Evolutionary conservation across 2,329 filamentous ascomycete genomes (phyloP).

Genomic region (Paracoccidioides lutzii): DNA sequence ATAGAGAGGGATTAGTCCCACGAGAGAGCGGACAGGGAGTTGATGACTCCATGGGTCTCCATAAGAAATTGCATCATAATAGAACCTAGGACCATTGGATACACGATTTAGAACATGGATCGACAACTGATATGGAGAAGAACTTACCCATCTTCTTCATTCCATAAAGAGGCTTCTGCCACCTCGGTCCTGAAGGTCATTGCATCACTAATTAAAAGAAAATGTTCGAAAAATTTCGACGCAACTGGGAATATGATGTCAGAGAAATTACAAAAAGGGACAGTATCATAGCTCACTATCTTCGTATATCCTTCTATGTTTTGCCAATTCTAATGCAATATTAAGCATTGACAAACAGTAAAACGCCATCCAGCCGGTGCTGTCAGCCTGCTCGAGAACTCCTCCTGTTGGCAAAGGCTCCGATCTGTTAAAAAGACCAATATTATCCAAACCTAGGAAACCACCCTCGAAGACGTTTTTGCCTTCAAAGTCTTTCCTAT

Average conservation of each 20-base stretch:
- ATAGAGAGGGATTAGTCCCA: slow-evolving; percentile 86
- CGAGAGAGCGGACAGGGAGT: slow-evolving; percentile 78
- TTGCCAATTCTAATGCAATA: slow-evolving; percentile 86
- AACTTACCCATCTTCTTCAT: slow-evolving; percentile 62
- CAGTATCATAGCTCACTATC: slow-evolving; percentile 41
- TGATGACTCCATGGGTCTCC: slow-evolving; percentile 89
- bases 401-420: slow-evolving; percentile 89
- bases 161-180: slow-evolving; percentile 79
- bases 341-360: slow-evolving; percentile 96
- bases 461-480: slow-evolving; percentile 98
- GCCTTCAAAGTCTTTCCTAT: slow-evolving; percentile 83
- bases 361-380: slow-evolving; percentile 98
- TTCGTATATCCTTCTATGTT: slow-evolving; percentile 89
- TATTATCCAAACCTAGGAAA: slow-evolving; percentile 92
- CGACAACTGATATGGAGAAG: background rate
- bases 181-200: slow-evolving; percentile 72
- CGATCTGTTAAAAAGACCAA: slow-evolving; percentile 92
- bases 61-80: slow-evolving; percentile 96
- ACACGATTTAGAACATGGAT: background rate
- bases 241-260: slow-evolving; percentile 44
- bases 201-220: slow-evolving; percentile 93
- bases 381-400: slow-evolving; percentile 89
- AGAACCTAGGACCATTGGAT: slow-evolving; percentile 47
- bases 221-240: slow-evolving; percentile 97
- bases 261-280: background rate